Conservation (phyloP, 345 rosid species). For the Salix koriyanagi region DNA sequence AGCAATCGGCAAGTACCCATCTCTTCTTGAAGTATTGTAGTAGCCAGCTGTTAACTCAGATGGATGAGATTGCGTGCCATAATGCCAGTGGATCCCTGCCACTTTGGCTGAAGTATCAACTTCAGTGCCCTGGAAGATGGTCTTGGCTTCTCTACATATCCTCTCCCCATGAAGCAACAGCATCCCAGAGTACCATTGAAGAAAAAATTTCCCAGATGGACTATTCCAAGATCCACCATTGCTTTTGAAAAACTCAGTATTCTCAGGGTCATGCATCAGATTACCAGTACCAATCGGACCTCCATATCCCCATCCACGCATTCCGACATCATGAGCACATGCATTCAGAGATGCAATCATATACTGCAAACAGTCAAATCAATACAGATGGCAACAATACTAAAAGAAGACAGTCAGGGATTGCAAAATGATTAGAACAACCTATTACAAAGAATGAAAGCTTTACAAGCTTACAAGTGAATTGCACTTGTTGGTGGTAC, state of each 20-base stretch:
- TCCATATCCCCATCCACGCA: constrained; percentile 44
- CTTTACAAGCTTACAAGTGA: neutral
- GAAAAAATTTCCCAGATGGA: constrained; percentile 40
- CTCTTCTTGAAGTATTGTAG: constrained; percentile 41
- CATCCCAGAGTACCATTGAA: constrained; percentile 50
- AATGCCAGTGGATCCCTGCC: constrained; percentile 48
- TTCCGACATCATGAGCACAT: constrained; percentile 32
- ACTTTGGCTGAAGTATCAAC: constrained; percentile 39
- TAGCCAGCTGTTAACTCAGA: constrained; percentile 52
- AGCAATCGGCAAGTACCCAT: constrained; percentile 46
- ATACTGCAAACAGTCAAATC: constrained; percentile 26
- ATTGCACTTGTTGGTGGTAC: constrained; percentile 19
- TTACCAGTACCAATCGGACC: constrained; percentile 38
- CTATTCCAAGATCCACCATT: constrained; percentile 42
- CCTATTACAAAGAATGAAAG: neutral
- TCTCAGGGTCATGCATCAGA: constrained; percentile 37
- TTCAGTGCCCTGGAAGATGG: constrained; percentile 34
- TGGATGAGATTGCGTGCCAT: constrained; percentile 37
- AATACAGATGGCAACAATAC: neutral
- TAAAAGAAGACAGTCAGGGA: neutral
- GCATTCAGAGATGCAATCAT: constrained; percentile 50
- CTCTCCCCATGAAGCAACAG: constrained; percentile 49
- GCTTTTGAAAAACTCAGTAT: constrained; percentile 41
- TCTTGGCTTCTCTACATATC: constrained; percentile 41
- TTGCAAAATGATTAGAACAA: neutral